Conservation (phyloP, 306 rosid species). For the Inga oerstediana region DNA sequence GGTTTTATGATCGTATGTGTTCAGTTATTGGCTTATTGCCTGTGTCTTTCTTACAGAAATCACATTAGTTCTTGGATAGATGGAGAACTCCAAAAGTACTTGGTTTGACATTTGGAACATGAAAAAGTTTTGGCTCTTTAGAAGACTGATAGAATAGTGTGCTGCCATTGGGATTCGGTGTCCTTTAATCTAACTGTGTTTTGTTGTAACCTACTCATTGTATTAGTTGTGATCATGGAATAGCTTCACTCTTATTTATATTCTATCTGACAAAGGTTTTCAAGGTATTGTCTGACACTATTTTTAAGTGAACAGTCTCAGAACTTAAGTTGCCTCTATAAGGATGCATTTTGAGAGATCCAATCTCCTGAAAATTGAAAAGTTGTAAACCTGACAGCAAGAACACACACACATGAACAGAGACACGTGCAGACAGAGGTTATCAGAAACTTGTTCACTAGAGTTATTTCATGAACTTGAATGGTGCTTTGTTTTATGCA, state of each 20-base stretch:
- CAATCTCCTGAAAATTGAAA: constrained; percentile 1
- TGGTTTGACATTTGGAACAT: constrained; percentile 11
- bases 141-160: not conserved
- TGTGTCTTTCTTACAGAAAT: not conserved
- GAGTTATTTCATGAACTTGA: constrained; percentile 21
- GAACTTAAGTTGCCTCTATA: not conserved
- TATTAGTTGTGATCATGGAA: constrained; percentile 11
- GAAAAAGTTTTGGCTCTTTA: not conserved
- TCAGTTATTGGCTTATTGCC: constrained; percentile 19
- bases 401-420: not conserved
- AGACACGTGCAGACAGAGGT: not conserved
- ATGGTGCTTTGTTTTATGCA: constrained; percentile 37
- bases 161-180: not conserved
- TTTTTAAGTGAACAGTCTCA: not conserved
- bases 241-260: not conserved
- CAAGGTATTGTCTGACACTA: not conserved
- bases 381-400: not conserved
- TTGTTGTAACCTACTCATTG: constrained; percentile 4
- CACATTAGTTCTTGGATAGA: not conserved
- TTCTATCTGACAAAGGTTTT: not conserved
- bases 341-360: not conserved
- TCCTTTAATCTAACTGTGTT: constrained; percentile 14
- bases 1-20: not conserved
- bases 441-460: not conserved
- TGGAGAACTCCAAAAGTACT: not conserved